Percentiles rank a stretch among this genome's conserved stretches.
These are phyloP conservation scores for Fusarium begoniae DNA, from an alignment of 2,329 filamentous ascomycete species.

Conservation along the genomic window DNA sequence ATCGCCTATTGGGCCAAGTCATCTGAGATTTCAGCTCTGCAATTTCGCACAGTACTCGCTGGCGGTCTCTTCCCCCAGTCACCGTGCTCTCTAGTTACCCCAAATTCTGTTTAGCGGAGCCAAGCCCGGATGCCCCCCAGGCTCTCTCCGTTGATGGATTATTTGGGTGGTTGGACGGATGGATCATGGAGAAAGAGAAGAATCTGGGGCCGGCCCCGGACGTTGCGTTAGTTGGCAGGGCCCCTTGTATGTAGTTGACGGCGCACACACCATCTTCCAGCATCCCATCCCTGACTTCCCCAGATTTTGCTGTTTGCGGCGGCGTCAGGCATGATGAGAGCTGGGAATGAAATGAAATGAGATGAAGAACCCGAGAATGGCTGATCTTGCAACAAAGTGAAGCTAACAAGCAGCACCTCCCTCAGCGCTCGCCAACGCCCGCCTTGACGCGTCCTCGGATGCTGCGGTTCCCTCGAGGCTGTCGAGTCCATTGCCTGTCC, in stretches of 20 bases:
- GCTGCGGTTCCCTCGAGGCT: conserved; percentile 19
- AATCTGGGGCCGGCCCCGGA: conserved; percentile 35
- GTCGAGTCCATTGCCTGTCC: conserved; percentile 19
- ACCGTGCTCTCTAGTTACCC: conserved; percentile 38
- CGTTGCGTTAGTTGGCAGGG: conserved; percentile 37
- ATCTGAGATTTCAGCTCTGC: neutral
- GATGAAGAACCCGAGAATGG: conserved; percentile 15
- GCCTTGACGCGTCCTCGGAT: conserved; percentile 25
- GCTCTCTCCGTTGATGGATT: conserved; percentile 3
- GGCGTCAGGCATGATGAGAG: conserved; percentile 21
- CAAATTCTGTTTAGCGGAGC: conserved; percentile 41
- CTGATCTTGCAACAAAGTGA: conserved; percentile 19
- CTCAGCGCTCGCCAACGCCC: conserved; percentile 24
- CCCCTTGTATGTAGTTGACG: conserved; percentile 41
- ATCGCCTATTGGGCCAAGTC: conserved; percentile 22
- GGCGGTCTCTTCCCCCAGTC: conserved; percentile 28
- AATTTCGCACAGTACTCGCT: conserved; percentile 37
- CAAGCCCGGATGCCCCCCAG: conserved; percentile 34
- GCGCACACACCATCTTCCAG: conserved; percentile 45
- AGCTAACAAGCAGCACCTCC: conserved; percentile 3
- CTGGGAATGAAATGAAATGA: conserved; percentile 28
- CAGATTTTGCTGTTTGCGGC: conserved; percentile 43
- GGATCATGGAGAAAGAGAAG: neutral
- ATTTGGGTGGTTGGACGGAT: neutral
- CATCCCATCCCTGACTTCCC: conserved; percentile 47